phyloP scores from a whole-genome alignment of 345 rosid genomes.

The Arabidopsis arenosa region DNA sequence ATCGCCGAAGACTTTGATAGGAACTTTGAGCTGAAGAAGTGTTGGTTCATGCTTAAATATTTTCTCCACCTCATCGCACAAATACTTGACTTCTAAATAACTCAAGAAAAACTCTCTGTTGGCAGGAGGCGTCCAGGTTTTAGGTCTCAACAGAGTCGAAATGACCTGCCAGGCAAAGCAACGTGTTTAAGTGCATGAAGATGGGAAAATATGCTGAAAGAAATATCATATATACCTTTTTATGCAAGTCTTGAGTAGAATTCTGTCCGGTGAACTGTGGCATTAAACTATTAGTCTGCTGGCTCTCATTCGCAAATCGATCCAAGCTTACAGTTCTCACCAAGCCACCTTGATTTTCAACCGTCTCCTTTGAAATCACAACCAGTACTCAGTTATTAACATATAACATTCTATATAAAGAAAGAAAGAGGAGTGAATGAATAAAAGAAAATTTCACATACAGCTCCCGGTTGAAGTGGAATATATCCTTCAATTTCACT shows the following conservation, averaged over 20 bases:
- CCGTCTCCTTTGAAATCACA: slow-evolving; percentile 77
- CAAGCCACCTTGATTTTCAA: slow-evolving; percentile 72
- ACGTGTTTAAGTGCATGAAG: slow-evolving; percentile 22
- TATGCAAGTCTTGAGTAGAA: slow-evolving; percentile 74
- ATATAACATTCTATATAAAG: slow-evolving; percentile 4
- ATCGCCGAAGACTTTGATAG: slow-evolving; percentile 83
- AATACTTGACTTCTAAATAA: slow-evolving; percentile 70
- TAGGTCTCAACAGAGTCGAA: slow-evolving; percentile 72
- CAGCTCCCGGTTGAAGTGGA: slow-evolving; percentile 76
- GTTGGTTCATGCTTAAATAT: slow-evolving; percentile 74
- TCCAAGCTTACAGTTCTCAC: slow-evolving; percentile 72
- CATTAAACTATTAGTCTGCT: slow-evolving; percentile 38
- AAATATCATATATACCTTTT: slow-evolving; percentile 52
- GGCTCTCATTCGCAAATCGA: slow-evolving; percentile 75
- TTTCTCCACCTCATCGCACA: slow-evolving; percentile 75
- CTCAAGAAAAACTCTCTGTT: slow-evolving; percentile 74
- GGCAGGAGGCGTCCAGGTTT: slow-evolving; percentile 76
- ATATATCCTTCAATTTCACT: slow-evolving; percentile 65
- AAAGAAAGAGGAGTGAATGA: neutral
- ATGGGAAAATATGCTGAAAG: neutral
- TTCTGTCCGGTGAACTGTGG: neutral
- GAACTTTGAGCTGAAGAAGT: slow-evolving; percentile 78
- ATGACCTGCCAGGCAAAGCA: slow-evolving; percentile 59
- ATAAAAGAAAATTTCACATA: slow-evolving; percentile 46
- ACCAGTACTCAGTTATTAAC: slow-evolving; percentile 45